Evolutionary conservation across 257 asterid species (phyloP).

Genomic region (Eustoma russellianum): DNA sequence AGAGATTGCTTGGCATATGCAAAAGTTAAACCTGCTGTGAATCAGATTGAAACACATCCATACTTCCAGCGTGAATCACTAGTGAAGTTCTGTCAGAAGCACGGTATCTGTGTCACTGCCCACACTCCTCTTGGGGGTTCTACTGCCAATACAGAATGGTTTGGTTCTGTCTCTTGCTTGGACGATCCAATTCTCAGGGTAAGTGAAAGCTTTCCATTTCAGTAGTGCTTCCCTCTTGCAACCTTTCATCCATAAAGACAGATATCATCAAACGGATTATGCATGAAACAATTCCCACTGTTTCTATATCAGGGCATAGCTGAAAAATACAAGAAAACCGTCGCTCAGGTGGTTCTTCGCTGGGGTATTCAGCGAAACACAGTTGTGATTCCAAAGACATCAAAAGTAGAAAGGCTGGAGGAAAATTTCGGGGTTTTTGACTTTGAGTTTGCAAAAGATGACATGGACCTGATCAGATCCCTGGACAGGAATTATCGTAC

Average conservation of each 20-base stretch:
- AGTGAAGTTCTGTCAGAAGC: constrained; percentile 67
- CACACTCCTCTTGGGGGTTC: constrained; percentile 78
- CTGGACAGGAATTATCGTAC: constrained; percentile 41
- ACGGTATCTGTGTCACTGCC: constrained; percentile 52
- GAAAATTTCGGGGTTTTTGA: constrained; percentile 36
- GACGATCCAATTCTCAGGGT: constrained; percentile 51
- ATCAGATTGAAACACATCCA: constrained; percentile 65
- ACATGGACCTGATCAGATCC: constrained; percentile 33
- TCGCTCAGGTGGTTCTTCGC: constrained; percentile 54
- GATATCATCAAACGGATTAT: neutral
- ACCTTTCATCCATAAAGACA: neutral
- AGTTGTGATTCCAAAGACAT: constrained; percentile 50
- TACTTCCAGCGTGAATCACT: constrained; percentile 69
- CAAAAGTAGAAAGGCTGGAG: constrained; percentile 43
- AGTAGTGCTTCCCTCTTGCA: neutral
- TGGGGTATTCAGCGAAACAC: constrained; percentile 52
- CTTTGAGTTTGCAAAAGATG: constrained; percentile 36
- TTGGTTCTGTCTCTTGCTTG: constrained; percentile 61
- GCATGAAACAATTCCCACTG: neutral
- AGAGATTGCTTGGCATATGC: constrained; percentile 69
- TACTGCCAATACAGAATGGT: constrained; percentile 48
- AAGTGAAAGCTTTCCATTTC: constrained; percentile 1
- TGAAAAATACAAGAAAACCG: constrained; percentile 38
- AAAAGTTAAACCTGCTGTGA: constrained; percentile 62
- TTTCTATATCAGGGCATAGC: constrained; percentile 37